These are phyloP conservation scores for Pythium rishiriense DNA, from an alignment of 352 stramenopile species.

Conservation along the genomic window DNA sequence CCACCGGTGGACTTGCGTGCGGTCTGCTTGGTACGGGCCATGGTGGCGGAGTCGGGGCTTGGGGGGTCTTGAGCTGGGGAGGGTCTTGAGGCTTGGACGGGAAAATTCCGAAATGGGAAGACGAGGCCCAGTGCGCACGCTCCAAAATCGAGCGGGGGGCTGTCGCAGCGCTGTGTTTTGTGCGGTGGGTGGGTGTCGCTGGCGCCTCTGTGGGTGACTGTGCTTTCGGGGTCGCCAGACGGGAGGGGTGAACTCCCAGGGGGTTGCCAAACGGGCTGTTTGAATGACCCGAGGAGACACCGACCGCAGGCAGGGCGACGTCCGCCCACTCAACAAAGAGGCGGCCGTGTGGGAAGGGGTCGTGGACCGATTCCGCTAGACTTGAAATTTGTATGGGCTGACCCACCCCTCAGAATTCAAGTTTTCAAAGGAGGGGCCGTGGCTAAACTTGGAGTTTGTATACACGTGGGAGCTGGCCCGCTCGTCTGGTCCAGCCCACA, in stretches of 20 bases:
- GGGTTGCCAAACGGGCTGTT: slow-evolving; percentile 23
- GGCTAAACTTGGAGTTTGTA: slow-evolving; percentile 30
- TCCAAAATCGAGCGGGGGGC: background rate
- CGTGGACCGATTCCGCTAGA: slow-evolving; percentile 1
- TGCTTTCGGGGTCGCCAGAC: slow-evolving; percentile 19
- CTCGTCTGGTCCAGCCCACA: background rate
- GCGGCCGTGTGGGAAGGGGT: slow-evolving; percentile 27
- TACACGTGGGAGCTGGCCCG: background rate
- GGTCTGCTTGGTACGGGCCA: slow-evolving; percentile 93
- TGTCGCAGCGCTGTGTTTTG: slow-evolving; percentile 19
- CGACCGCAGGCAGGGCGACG: slow-evolving; percentile 17
- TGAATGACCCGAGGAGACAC: slow-evolving; percentile 16
- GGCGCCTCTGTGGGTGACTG: slow-evolving; percentile 14
- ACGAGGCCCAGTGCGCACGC: background rate
- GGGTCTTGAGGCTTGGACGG: slow-evolving; percentile 29
- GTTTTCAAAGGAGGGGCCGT: slow-evolving; percentile 23
- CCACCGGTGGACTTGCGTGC: slow-evolving; percentile 87
- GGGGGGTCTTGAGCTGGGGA: slow-evolving; percentile 4
- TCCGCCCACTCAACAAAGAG: slow-evolving; percentile 27
- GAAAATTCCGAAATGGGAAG: slow-evolving; percentile 31
- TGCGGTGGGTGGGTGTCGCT: background rate
- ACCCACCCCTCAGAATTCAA: slow-evolving; percentile 23
- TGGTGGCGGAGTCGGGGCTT: slow-evolving; percentile 21
- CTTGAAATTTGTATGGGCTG: slow-evolving; percentile 23
- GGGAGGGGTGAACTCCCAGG: slow-evolving; percentile 27